Percentiles rank a stretch among this genome's conserved stretches.
Conservation (phyloP, 1,139 yeast genomes). For the Yamadazyma oceani region DNA sequence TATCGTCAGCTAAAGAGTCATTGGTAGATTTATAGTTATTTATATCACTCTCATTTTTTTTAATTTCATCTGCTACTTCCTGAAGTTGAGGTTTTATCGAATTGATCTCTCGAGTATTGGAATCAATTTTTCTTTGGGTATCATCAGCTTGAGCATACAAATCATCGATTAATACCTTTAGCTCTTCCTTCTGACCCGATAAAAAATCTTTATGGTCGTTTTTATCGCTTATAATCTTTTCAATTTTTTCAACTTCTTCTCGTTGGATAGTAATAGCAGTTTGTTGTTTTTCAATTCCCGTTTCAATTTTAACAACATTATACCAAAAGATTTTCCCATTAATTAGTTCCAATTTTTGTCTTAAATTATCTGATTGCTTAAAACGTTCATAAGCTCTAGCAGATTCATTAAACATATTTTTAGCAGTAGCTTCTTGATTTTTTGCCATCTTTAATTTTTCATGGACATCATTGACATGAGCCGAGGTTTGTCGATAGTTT, state of each 20-base stretch:
- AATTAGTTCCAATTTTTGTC: slow-evolving; percentile 42
- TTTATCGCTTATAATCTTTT: slow-evolving; percentile 10
- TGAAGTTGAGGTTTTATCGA: slow-evolving; percentile 9
- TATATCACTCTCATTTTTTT: slow-evolving; percentile 23
- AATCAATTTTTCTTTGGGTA: slow-evolving; percentile 2
- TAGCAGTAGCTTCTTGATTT: slow-evolving; percentile 25
- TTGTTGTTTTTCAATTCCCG: slow-evolving; percentile 20
- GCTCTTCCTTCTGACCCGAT: neutral
- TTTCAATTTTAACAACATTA: slow-evolving; percentile 43
- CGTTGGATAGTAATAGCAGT: neutral
- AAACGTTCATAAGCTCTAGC: slow-evolving; percentile 38
- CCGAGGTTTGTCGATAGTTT: slow-evolving; percentile 45
- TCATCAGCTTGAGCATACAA: slow-evolving; percentile 1
- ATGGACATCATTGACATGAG: slow-evolving; percentile 40
- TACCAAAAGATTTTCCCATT: slow-evolving; percentile 71
- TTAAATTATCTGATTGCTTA: slow-evolving; percentile 42
- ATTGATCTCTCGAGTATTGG: neutral
- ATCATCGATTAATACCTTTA: slow-evolving; percentile 13
- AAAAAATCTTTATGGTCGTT: slow-evolving; percentile 2
- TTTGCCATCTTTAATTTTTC: slow-evolving; percentile 36
- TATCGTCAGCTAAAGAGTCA: slow-evolving; percentile 16
- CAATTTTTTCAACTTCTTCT: slow-evolving; percentile 19
- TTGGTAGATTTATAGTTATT: slow-evolving; percentile 27
- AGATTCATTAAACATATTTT: slow-evolving; percentile 34
- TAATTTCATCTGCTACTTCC: slow-evolving; percentile 8